Percentiles rank a stretch among this genome's conserved stretches.
These are phyloP conservation scores for Xenosphaeropsis pyriputrescens DNA, from an alignment of 2,329 filamentous ascomycete genomes.

Conservation along the genomic window DNA sequence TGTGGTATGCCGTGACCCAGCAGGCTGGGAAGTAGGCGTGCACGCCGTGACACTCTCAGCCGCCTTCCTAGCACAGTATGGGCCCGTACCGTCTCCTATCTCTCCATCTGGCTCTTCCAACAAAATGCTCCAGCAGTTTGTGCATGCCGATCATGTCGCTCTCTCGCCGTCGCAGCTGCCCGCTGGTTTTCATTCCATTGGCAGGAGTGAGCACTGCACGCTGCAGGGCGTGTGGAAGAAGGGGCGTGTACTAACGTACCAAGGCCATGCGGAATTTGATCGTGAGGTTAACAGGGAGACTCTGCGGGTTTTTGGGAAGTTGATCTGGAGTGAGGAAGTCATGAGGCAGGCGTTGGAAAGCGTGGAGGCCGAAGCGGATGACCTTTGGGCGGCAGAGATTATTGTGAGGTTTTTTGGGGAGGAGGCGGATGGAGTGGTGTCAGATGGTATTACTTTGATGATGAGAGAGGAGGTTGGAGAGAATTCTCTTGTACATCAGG, in stretches of 20 bases:
- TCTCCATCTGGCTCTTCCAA: background rate
- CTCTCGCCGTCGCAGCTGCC: constrained; percentile 6
- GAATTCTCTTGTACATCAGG: too few species aligned
- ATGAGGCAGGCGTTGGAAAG: constrained; percentile 10
- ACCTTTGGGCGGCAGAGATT: constrained; percentile 15
- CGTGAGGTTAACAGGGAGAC: constrained; percentile 23
- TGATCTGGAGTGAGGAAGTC: constrained; percentile 10
- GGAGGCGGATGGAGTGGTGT: background rate
- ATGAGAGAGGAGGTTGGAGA: too few species aligned
- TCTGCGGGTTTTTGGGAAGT: constrained; percentile 19
- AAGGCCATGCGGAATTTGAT: constrained; percentile 29
- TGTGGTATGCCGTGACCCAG: constrained; percentile 8
- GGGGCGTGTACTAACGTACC: constrained; percentile 23
- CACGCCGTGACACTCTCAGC: constrained; percentile 13
- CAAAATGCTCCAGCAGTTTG: constrained; percentile 19
- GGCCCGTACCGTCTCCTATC: constrained; percentile 4
- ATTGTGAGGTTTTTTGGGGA: constrained; percentile 18
- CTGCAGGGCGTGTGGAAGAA: constrained; percentile 24
- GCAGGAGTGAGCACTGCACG: constrained; percentile 16
- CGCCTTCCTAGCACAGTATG: constrained; percentile 9
- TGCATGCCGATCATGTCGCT: constrained; percentile 21
- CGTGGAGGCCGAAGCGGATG: constrained; percentile 14
- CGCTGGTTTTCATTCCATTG: constrained; percentile 9
- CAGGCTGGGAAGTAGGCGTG: constrained; percentile 18
- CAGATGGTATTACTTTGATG: too few species aligned